Evolutionary conservation across 2,329 filamentous ascomycete genomes (phyloP), one percentile per base, ranked within the genome.

Genomic region (Alternaria panax): DNA sequence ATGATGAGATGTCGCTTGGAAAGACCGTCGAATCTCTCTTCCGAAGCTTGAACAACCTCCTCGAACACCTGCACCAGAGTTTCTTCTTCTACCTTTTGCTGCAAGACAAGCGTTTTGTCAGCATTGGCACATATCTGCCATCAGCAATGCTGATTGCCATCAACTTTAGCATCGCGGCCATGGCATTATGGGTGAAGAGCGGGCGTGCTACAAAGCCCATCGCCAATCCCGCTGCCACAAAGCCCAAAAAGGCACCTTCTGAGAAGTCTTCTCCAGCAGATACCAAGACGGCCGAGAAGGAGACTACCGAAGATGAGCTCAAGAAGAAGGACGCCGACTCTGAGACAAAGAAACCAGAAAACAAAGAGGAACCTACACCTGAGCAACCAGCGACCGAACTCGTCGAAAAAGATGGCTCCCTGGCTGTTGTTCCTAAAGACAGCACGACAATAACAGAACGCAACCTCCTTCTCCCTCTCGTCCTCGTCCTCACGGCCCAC

Each of bases 51-150:
- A 99, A 99, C 81, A 99, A 99, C 74, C 81, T 99, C 59, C 86
- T 99, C 30, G 95, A 99, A 80, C 93, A 99, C 76, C 84, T 99
- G 62, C 95, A 99, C 76, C 95, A 99, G 80, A 97, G 93, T 77
- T 99, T 99, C 83, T 99, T 99, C 86, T 98, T 99, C 81, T 99
- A 99, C 77, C 83, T 99, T 51, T 85, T 99, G 43, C 93, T 98
- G 87, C 90, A 96, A 67, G 87, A 89, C 28, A 92, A 95, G 71
- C 89, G 93, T 11, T 99, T 99, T 75, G 95, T 98, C 68, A 98
- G 93, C 79, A 99, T 99, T 64, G 95, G 95, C 16, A 99, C 94
- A 1, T 99, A 99, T 74, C 85, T 99, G 4, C 95, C 95, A 0
- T 96, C 92, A 69, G 95, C 95, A n/a, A 99, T 99, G 95, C 81